Conservation (phyloP, 2,329 filamentous ascomycete species). For the Lecanicillium sp. region DNA sequence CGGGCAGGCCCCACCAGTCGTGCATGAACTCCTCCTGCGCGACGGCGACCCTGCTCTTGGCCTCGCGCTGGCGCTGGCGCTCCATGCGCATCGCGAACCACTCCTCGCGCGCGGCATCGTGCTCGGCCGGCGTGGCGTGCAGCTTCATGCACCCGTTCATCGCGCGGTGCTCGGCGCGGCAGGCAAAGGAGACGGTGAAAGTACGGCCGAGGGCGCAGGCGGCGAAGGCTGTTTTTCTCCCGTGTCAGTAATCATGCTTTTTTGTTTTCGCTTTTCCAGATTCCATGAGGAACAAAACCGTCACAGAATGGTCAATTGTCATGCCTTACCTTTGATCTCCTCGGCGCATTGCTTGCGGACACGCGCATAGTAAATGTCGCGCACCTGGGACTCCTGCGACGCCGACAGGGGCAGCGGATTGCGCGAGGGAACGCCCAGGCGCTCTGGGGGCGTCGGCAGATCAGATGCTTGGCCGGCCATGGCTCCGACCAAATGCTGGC, state of each 20-base stretch:
- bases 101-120: conserved; percentile 84
- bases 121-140: conserved; percentile 76
- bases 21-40: conserved; percentile 60
- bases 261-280: not conserved
- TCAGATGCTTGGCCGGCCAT: conserved; percentile 25
- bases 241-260: not conserved
- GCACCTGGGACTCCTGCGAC: conserved; percentile 74
- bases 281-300: not conserved
- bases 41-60: conserved; percentile 51
- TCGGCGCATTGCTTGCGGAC: conserved; percentile 69
- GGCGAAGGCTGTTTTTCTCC: conserved; percentile 65
- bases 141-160: conserved; percentile 95
- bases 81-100: conserved; percentile 80
- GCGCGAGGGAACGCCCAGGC: conserved; percentile 49
- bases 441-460: conserved; percentile 22
- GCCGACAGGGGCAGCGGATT: conserved; percentile 82
- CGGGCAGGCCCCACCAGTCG: conserved; percentile 62
- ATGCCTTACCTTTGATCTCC: conserved; percentile 68
- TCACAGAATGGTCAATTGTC: too few relatives aligned
- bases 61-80: conserved; percentile 61
- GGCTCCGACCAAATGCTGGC: conserved; percentile 20
- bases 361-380: conserved; percentile 72
- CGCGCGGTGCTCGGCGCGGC: conserved; percentile 66
- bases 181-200: conserved; percentile 80
- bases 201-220: conserved; percentile 82